Conservation (phyloP, 2,329 filamentous ascomycete species). For the Fusarium chlamydosporum region DNA sequence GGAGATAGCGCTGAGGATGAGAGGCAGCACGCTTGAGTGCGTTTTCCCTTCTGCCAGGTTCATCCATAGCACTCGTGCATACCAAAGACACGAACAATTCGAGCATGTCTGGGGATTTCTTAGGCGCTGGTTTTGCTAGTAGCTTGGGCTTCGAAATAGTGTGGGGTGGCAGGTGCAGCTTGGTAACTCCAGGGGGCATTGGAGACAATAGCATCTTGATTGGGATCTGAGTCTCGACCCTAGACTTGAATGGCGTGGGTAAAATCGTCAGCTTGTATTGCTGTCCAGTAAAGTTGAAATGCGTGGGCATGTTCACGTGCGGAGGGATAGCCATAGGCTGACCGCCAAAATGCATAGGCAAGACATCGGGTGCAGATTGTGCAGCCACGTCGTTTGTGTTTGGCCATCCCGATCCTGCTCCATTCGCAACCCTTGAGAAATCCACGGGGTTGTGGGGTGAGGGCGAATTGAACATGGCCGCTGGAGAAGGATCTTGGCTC, state of each 20-base stretch:
- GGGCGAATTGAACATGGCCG: conserved; percentile 63
- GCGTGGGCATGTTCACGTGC: conserved; percentile 49
- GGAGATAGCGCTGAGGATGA: conserved; percentile 57
- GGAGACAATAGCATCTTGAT: conserved; percentile 84
- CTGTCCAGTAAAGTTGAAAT: conserved; percentile 53
- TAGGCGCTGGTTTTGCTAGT: conserved; percentile 78
- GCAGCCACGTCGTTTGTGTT: conserved; percentile 49
- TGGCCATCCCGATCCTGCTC: conserved; percentile 54
- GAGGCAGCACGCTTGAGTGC: conserved; percentile 72
- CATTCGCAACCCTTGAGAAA: conserved; percentile 55
- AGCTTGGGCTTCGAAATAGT: conserved; percentile 96
- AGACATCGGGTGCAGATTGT: conserved; percentile 44
- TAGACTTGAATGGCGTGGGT: conserved; percentile 82
- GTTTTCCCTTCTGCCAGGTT: conserved; percentile 73
- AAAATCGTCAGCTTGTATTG: conserved; percentile 69
- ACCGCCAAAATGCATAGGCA: conserved; percentile 49
- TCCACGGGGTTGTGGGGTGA: conserved; percentile 61
- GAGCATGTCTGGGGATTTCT: conserved; percentile 78
- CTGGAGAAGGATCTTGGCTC: conserved; percentile 68
- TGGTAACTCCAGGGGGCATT: conserved; percentile 80
- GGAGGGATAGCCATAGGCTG: conserved; percentile 53
- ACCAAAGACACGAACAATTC: conserved; percentile 87
- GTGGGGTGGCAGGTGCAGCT: conserved; percentile 87
- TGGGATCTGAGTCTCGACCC: conserved; percentile 96
- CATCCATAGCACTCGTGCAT: conserved; percentile 92